Percentiles rank a stretch among this genome's conserved stretches.
Evolutionary conservation across 495 filamentous ascomycete genomes (phyloP).

Genomic region (Annulohypoxylon nitens): DNA sequence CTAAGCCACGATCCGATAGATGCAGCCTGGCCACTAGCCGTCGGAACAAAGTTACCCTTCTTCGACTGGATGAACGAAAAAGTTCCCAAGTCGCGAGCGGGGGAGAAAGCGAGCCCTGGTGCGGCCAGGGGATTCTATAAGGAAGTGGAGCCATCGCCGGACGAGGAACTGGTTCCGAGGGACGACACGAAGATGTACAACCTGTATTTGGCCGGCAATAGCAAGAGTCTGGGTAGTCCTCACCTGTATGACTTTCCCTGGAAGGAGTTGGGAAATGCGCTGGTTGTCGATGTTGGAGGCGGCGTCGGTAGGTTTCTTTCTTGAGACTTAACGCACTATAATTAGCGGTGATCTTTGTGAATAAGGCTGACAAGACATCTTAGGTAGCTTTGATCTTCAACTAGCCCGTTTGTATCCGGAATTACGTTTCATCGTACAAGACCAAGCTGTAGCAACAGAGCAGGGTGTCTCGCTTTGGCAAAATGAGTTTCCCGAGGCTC

Average conservation of each 20-base stretch:
- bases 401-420: slow-evolving; percentile 49
- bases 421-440: slow-evolving; percentile 58
- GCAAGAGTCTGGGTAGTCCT: slow-evolving; percentile 50
- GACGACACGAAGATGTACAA: slow-evolving; percentile 35
- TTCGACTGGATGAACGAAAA: slow-evolving; percentile 59
- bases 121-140: slow-evolving; percentile 37
- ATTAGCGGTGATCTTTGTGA: background rate
- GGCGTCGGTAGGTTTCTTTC: slow-evolving; percentile 52
- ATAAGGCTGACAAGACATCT: slow-evolving; percentile 25
- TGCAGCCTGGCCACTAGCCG: slow-evolving; percentile 52
- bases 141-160: slow-evolving; percentile 31
- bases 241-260: slow-evolving; percentile 58
- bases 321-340: background rate
- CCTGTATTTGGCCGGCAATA: slow-evolving; percentile 50
- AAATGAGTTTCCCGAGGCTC: slow-evolving; percentile 50
- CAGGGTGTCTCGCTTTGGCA: slow-evolving; percentile 47
- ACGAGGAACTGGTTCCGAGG: slow-evolving; percentile 39
- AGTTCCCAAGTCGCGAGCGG: slow-evolving; percentile 39
- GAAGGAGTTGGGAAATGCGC: slow-evolving; percentile 49
- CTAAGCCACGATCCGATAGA: slow-evolving; percentile 45
- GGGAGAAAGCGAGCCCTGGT: slow-evolving; percentile 42
- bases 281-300: slow-evolving; percentile 60
- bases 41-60: slow-evolving; percentile 49
- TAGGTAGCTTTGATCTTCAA: slow-evolving; percentile 54
- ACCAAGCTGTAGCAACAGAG: slow-evolving; percentile 51